Evolutionary conservation across 371 early-diverging fungal species (phyloP), one percentile per base, ranked within the genome.

Genomic region (Actinomucor elegans): DNA sequence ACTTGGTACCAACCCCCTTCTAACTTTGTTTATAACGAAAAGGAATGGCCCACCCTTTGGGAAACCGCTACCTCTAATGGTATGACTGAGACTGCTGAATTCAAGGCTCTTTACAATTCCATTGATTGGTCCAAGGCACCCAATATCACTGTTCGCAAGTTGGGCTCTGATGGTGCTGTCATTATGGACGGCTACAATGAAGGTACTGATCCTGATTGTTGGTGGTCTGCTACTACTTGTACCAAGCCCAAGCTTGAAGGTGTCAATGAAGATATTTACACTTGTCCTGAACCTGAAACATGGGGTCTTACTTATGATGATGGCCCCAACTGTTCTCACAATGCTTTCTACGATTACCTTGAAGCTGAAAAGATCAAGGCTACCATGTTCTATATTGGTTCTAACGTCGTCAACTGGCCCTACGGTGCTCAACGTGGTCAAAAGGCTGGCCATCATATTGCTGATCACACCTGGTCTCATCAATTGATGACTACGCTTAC

Each of bases 391-490:
- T 83, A 84, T 52, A 78, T 88, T 68, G 90, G 90, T 44, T 73
- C 81, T 33, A 81, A 81, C 58, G 81, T 88, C 40, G 45, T 75
- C n/a, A 65, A 78, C 63, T 74, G 75, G 78, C 75, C 75, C 33
- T 72, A 73, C 42, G 73, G 74, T 75, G 71, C 75, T 52, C 67
- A 66, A 57, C 78, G 75, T 57, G 77, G 82, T 61, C 58, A 69
- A 41, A 61, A 66, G 50, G 71, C 74, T 48, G 88, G 87, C 31
- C 88, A 89, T 49, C 84, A 87, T 14, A 82, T 90, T 63, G 88
- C 82, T 14, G 74, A 78, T 32, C 90, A 90, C 59, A 84, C 89
- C 15, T 90, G 87, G 88, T 68, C 77, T 42, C 92, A 91, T 52
- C 66, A 71, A 36, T 73, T 80, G 38, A 71, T 85, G 61, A 88